Evolutionary conservation across 495 filamentous ascomycete genomes (phyloP).

Genomic region (Glonium stellatum): DNA sequence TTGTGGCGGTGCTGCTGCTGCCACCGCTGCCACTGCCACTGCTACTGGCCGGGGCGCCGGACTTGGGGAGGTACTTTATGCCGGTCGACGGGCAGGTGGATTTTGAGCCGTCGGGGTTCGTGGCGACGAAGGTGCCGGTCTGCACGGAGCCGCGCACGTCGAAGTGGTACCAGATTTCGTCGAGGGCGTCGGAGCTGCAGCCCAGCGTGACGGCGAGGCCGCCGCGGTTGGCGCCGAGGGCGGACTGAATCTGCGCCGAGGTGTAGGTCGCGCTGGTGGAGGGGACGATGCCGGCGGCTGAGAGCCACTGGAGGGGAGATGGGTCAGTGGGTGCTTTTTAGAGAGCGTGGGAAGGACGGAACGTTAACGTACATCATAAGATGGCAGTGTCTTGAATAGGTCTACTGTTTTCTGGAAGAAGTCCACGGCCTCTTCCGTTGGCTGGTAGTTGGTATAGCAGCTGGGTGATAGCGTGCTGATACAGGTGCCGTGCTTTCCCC

Average conservation of each 20-base stretch:
- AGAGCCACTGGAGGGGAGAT: slow-evolving; percentile 43
- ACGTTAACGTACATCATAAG: slow-evolving; percentile 44
- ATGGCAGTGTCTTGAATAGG: slow-evolving; percentile 58
- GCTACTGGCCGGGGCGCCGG: neutral
- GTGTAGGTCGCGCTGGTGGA: slow-evolving; percentile 56
- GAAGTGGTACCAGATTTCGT: slow-evolving; percentile 83
- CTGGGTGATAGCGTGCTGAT: slow-evolving; percentile 60
- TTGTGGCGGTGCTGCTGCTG: slow-evolving; percentile 28
- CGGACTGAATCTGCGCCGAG: slow-evolving; percentile 52
- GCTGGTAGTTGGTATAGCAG: slow-evolving; percentile 64
- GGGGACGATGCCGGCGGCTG: slow-evolving; percentile 58
- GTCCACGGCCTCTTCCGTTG: slow-evolving; percentile 54
- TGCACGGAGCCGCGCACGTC: slow-evolving; percentile 72
- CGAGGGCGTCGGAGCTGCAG: slow-evolving; percentile 54
- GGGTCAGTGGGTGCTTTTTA: neutral
- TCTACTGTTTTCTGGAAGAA: slow-evolving; percentile 54
- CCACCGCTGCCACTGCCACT: slow-evolving; percentile 18
- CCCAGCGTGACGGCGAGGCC: slow-evolving; percentile 63
- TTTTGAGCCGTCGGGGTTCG: slow-evolving; percentile 53
- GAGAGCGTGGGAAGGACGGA: neutral
- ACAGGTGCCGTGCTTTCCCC: slow-evolving; percentile 77
- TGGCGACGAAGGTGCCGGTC: slow-evolving; percentile 64
- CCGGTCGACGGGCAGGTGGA: slow-evolving; percentile 56
- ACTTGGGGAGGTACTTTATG: slow-evolving; percentile 65
- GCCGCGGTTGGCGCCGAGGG: slow-evolving; percentile 50